Base-by-base conservation (phyloP, 257 asterid species). In the Scutellaria minor region DNA sequence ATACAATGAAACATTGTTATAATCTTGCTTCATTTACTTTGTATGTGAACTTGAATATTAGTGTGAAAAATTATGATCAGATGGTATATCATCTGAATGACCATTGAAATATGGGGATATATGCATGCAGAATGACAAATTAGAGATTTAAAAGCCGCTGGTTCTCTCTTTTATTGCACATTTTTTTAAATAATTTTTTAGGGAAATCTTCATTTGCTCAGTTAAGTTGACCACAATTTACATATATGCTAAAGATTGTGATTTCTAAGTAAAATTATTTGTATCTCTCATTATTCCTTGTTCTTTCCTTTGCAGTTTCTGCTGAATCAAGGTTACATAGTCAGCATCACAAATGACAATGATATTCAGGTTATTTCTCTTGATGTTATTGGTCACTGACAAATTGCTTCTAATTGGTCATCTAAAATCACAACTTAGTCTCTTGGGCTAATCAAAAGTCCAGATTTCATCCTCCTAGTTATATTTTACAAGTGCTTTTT, bases 251-350 rank as follows among this genome's bases (percentile, higher is more conserved):
- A 24, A 2, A 12, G 15, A 53, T 46, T 55, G 12, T 9, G 41
- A 58, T 77, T 70, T 13, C 40, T 5, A n/a, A 9, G 37, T 46
- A 66, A 20, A 48, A 52, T 31, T 24, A 45, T 39, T 37, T 64
- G 58, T 66, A 59, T n/a, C 46, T 58, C 66, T 78, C 6, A 77
- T 68, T 56, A 60, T 77, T 77, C 73, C 39, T 46, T 52, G 56
- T 70, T 68, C 18, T 75, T 79, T 18, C 74, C 51, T 70, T 71
- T 69, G 83, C 96, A 93, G 98, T 93, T 93, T 78, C 84, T 93
- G 82, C 95, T 87, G 82, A 93, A 90, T 78, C 93, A 90, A 77
- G 97, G 96, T 50, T 78, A 82, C 72, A 78, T 93, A 76, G 83
- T 93, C 80, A 82, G 97, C 89, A 80, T 93, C 57, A 88, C 91